Evolutionary conservation across 2,329 filamentous ascomycete species (phyloP).

Genomic region (Epichloe festucae): DNA sequence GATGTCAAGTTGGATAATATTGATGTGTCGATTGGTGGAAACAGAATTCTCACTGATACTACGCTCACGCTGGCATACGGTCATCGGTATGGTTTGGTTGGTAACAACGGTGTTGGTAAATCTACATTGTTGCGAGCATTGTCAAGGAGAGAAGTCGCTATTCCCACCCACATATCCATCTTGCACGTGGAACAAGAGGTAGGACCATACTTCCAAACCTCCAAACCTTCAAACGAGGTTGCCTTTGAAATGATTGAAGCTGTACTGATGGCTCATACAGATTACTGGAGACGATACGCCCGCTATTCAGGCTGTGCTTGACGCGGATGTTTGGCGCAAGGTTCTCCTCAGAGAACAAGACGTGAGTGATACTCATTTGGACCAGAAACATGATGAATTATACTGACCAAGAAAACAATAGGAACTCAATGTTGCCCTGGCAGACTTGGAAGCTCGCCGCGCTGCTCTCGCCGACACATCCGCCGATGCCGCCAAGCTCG

Average conservation of each 20-base stretch:
- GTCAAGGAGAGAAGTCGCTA: slow-evolving; percentile 82
- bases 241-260: background rate
- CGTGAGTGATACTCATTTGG: slow-evolving; percentile 31
- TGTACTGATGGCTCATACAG: slow-evolving; percentile 27
- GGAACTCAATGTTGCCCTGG: slow-evolving; percentile 67
- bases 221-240: background rate
- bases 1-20: slow-evolving; percentile 97
- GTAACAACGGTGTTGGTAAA: slow-evolving; percentile 98
- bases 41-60: slow-evolving; percentile 82
- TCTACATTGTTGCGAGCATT: slow-evolving; percentile 87
- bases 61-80: slow-evolving; percentile 83
- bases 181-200: slow-evolving; percentile 97
- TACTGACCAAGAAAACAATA: slow-evolving; percentile 12
- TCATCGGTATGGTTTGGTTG: slow-evolving; percentile 89
- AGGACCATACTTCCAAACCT: slow-evolving; percentile 13
- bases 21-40: slow-evolving; percentile 82
- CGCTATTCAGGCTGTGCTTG: slow-evolving; percentile 85
- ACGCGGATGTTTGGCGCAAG: slow-evolving; percentile 98
- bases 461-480: slow-evolving; percentile 81
- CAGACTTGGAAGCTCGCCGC: slow-evolving; percentile 65
- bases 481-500: slow-evolving; percentile 70
- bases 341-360: slow-evolving; percentile 82
- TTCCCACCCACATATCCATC: slow-evolving; percentile 96
- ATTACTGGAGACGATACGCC: slow-evolving; percentile 92
- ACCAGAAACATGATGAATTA: background rate